Percentiles rank a stretch among this genome's conserved stretches.
Evolutionary conservation across 2,329 filamentous ascomycete species (phyloP).

Genomic region (Epicoccum nigrum): DNA sequence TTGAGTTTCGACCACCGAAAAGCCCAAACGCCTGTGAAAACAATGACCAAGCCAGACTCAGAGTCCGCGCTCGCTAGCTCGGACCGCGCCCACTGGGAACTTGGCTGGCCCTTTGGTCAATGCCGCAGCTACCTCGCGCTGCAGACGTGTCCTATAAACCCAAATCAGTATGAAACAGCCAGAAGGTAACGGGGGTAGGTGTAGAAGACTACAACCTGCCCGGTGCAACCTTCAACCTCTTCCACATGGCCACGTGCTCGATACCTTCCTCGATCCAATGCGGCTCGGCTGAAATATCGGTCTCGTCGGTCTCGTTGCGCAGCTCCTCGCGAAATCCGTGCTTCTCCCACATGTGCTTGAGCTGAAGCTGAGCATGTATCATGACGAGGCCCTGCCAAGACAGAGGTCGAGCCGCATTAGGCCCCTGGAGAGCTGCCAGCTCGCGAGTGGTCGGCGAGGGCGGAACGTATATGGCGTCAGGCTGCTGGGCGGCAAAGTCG

Average conservation of each 20-base stretch:
- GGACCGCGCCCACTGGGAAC: conserved; percentile 1
- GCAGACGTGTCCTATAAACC: neutral
- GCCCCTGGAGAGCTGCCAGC: conserved; percentile 54
- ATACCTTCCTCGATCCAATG: conserved; percentile 85
- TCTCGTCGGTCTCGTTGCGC: conserved; percentile 61
- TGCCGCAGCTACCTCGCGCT: conserved; percentile 4
- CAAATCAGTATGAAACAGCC: neutral
- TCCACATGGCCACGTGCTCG: conserved; percentile 84
- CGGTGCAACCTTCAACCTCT: conserved; percentile 47
- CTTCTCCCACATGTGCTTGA: conserved; percentile 69
- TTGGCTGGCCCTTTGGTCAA: conserved; percentile 5
- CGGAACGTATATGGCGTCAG: conserved; percentile 52
- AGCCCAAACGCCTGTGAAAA: neutral
- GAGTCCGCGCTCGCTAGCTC: neutral
- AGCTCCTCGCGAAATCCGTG: conserved; percentile 78
- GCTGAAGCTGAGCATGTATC: conserved; percentile 76
- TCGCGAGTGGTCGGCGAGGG: conserved; percentile 49
- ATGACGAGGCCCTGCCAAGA: conserved; percentile 78
- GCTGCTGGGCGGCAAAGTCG: conserved; percentile 69
- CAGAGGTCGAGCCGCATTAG: conserved; percentile 45
- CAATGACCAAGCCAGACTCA: neutral
- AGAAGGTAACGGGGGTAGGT: neutral
- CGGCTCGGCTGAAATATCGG: conserved; percentile 40
- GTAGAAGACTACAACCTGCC: conserved; percentile 27
- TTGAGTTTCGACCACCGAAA: neutral